phyloP scores from a whole-genome alignment of 495 filamentous ascomycete genomes.

The Aspergillus kassunensis region DNA sequence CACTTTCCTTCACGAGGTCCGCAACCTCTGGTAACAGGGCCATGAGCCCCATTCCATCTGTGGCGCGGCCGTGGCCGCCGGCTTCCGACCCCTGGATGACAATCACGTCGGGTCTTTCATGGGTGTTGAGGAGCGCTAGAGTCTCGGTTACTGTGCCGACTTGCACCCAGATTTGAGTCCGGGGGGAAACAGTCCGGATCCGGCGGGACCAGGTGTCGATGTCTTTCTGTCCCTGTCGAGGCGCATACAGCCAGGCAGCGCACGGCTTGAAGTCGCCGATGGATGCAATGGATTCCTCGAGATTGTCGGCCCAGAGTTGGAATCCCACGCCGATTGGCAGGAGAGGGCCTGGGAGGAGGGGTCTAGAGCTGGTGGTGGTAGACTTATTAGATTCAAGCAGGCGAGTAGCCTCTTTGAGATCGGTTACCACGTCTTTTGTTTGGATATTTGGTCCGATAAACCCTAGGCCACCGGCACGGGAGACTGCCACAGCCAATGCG shows the following conservation, averaged over 20 bases:
- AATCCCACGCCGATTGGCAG: conserved; percentile 64
- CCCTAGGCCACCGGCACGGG: conserved; percentile 63
- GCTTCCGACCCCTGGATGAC: conserved; percentile 72
- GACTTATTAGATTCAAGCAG: too few relatives aligned
- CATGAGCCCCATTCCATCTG: conserved; percentile 54
- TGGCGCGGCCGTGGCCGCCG: conserved; percentile 65
- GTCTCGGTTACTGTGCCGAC: conserved; percentile 55
- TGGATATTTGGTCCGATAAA: conserved; percentile 41
- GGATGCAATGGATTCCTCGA: conserved; percentile 38
- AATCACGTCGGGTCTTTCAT: conserved; percentile 56
- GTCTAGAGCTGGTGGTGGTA: too few relatives aligned
- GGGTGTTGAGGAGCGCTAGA: conserved; percentile 31
- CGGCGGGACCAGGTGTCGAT: conserved; percentile 51
- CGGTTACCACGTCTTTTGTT: conserved; percentile 26
- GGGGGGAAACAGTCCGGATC: conserved; percentile 39
- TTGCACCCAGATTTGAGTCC: conserved; percentile 60
- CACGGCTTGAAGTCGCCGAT: conserved; percentile 51
- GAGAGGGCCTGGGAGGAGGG: too few relatives aligned
- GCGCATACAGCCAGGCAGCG: conserved; percentile 71
- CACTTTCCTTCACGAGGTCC: conserved; percentile 46
- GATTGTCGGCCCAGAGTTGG: conserved; percentile 51
- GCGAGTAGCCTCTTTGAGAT: conserved; percentile 37
- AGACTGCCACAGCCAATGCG: conserved; percentile 54
- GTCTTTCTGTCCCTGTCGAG: conserved; percentile 39
- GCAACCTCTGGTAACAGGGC: conserved; percentile 54